Evolutionary conservation across 164 flowering plant genomes (phyloP), one percentile per base, ranked within the genome.

Genomic region (Dillenia turbinata): DNA sequence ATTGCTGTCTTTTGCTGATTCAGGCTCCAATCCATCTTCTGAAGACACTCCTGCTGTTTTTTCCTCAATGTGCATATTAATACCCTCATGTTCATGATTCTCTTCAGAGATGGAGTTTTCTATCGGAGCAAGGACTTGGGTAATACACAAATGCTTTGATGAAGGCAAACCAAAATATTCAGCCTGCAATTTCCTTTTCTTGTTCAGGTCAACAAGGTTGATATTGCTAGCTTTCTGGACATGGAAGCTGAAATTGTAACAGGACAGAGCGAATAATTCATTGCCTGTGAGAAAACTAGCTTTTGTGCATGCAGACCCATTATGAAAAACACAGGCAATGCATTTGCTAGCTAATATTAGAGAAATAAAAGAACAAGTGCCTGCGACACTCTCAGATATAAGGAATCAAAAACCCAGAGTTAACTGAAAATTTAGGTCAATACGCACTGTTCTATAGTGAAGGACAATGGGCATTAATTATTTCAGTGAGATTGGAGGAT

Each of bases 111-210:
- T 53, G 12, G 59, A 44, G 50, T 44, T 50, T 58, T 46, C 46
- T 22, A 67, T 73, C 33, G 57, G 69, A 33, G 59, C 15, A 51
- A 65, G 56, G 51, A 55, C 53, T 55, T 60, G 56, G 56, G 66
- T 65, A 49, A 65, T 55, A 61, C 80, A 78, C 56, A 65, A 77
- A 47, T 80, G 86, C 69, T 87, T 90, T n/a, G 82, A 62, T 9
- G 66, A 15, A 10, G 90, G 97, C 70, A 76, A 59, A 59, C 54
- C 83, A 64, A 76, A 64, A 22, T 70, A 77, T 61, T 78, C 86
- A 33, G 71, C 75, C 61, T 74, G 76, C 19, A 79, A 67, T 71
- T 88, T 88, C 61, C 92, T 82, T 73, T 90, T 90, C 83, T 76
- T 86, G 66, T 52, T 78, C 64, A 75, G 54, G 59, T 68, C 70